Conservation (phyloP, 768 basidiomycete species). For the Amanita muscaria region DNA sequence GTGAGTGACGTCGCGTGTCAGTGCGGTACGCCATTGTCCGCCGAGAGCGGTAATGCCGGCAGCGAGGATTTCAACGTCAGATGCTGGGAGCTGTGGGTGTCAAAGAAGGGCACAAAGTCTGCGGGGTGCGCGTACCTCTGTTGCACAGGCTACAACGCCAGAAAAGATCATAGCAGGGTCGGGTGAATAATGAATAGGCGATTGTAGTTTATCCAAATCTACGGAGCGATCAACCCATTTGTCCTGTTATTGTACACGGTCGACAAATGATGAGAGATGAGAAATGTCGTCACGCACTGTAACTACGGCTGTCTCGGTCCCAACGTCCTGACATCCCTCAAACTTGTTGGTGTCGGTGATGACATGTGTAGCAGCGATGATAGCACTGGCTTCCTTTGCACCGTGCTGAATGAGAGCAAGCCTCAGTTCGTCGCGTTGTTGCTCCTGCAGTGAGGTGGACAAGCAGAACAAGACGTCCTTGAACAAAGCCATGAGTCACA, state of each 20-base stretch:
- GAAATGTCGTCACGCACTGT: constrained; percentile 23
- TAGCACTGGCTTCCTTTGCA: constrained; percentile 24
- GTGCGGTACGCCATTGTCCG: constrained; percentile 68
- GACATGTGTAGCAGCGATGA: constrained; percentile 33
- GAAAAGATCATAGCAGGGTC: constrained; percentile 78
- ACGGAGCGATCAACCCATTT: constrained; percentile 66
- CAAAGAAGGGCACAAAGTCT: neutral
- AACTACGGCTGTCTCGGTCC: constrained; percentile 24
- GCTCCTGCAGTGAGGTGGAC: constrained; percentile 36
- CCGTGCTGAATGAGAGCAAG: constrained; percentile 46
- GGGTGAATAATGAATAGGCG: constrained; percentile 60
- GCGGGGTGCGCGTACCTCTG: constrained; percentile 45
- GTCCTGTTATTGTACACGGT: constrained; percentile 25
- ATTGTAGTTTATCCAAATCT: constrained; percentile 49
- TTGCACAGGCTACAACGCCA: constrained; percentile 65
- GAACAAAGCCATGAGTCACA: constrained; percentile 21
- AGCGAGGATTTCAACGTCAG: constrained; percentile 66
- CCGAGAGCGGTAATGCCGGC: constrained; percentile 70
- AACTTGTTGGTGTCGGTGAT: constrained; percentile 49
- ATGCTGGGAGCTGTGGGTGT: constrained; percentile 37
- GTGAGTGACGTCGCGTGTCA: constrained; percentile 85
- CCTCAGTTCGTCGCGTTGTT: constrained; percentile 34
- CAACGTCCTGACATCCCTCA: constrained; percentile 43
- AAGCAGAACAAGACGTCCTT: constrained; percentile 37
- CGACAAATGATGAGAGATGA: neutral